Evolutionary conservation across 1,139 yeast species (phyloP).

Genomic region (Candida tetrigidarum): DNA sequence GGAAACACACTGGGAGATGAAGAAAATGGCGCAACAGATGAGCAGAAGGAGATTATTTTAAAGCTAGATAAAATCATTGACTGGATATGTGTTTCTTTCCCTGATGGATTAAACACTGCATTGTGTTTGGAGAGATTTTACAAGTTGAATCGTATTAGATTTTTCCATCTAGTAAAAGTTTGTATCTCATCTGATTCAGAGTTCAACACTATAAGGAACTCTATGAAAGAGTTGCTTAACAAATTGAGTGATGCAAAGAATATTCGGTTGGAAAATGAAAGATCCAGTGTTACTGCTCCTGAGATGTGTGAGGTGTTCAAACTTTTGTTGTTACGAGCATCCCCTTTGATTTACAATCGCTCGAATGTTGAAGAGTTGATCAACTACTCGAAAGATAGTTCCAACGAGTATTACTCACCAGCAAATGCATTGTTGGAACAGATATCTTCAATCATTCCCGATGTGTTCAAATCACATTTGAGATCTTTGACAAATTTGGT

Average conservation of each 20-base stretch:
- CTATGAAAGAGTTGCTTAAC: conserved; percentile 62
- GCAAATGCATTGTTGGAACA: conserved; percentile 61
- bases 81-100: conserved; percentile 67
- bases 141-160: conserved; percentile 58
- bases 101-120: conserved; percentile 52
- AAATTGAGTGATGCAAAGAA: conserved; percentile 57
- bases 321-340: conserved; percentile 61
- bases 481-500: conserved; percentile 50
- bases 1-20: conserved; percentile 39
- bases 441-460: conserved; percentile 66
- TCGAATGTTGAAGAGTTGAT: conserved; percentile 64
- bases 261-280: conserved; percentile 39
- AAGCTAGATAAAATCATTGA: conserved; percentile 61
- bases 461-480: conserved; percentile 64
- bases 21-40: conserved; percentile 29
- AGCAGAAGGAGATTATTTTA: conserved; percentile 22
- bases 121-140: conserved; percentile 56
- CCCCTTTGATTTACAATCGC: conserved; percentile 66
- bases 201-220: conserved; percentile 58
- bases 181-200: conserved; percentile 64
- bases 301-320: conserved; percentile 58
- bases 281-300: conserved; percentile 42
- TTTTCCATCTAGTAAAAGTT: conserved; percentile 55
- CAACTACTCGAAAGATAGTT: conserved; percentile 43
- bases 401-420: conserved; percentile 31